phyloP scores from a whole-genome alignment of 495 filamentous ascomycete genomes.

The Aspergillus egyptiacus region DNA sequence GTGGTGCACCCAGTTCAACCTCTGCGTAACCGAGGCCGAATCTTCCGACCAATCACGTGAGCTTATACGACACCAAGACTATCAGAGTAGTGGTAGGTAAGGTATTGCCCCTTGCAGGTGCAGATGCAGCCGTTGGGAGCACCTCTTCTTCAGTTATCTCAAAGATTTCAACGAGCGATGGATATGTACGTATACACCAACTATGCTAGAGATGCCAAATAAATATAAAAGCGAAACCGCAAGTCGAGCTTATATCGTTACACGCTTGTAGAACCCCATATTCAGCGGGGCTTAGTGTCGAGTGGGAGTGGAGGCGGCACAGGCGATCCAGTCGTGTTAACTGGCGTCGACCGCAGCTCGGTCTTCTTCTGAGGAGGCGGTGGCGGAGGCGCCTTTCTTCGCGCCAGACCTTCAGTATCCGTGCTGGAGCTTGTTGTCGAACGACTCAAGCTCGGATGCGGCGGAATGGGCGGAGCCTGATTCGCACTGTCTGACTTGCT shows the following conservation, averaged over 20 bases:
- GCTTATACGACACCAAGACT: too few species aligned
- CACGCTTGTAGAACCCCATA: slow-evolving; percentile 2
- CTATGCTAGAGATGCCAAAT: not conserved
- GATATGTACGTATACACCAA: not conserved
- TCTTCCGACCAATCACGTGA: not conserved
- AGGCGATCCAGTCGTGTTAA: slow-evolving; percentile 21
- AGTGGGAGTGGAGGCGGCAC: slow-evolving; percentile 38
- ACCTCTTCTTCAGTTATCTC: too few species aligned
- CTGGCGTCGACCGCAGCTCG: slow-evolving; percentile 31
- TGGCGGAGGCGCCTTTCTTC: slow-evolving; percentile 63
- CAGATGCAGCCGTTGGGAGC: too few species aligned
- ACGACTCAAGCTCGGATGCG: slow-evolving; percentile 24
- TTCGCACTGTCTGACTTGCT: slow-evolving; percentile 29
- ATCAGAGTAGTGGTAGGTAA: too few species aligned
- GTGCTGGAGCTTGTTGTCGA: slow-evolving; percentile 9
- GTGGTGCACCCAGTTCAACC: too few species aligned
- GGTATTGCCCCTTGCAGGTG: too few species aligned
- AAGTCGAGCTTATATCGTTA: not conserved
- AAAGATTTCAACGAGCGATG: too few species aligned
- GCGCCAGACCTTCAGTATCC: slow-evolving; percentile 18
- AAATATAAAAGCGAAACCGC: not conserved
- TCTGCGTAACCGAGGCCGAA: not conserved
- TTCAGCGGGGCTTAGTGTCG: slow-evolving; percentile 42
- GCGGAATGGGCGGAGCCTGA: slow-evolving; percentile 18
- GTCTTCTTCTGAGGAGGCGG: slow-evolving; percentile 60